Conservation (phyloP, 2,329 filamentous ascomycete genomes). For the Colletotrichum sp. region DNA sequence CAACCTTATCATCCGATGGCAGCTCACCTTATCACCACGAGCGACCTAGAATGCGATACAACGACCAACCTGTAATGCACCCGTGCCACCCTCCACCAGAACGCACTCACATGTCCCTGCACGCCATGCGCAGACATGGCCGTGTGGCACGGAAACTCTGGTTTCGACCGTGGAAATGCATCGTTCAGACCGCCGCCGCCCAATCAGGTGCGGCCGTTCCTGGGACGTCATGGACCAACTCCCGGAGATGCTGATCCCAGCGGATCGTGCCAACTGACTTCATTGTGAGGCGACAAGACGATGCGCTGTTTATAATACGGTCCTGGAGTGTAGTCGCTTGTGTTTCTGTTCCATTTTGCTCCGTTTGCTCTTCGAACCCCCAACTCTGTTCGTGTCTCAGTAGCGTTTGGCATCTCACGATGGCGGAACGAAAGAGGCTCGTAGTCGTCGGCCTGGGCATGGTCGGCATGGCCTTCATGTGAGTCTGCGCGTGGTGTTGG, state of each 20-base stretch:
- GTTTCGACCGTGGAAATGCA: slow-evolving; percentile 14
- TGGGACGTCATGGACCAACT: neutral
- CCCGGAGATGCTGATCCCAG: slow-evolving; percentile 21
- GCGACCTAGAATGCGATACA: neutral
- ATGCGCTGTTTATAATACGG: slow-evolving; percentile 4
- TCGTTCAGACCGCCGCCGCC: neutral
- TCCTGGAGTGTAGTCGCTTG: neutral
- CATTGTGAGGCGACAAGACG: neutral
- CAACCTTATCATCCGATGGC: slow-evolving; percentile 17
- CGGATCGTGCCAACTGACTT: slow-evolving; percentile 14
- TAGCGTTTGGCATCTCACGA: neutral
- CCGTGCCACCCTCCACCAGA: neutral
- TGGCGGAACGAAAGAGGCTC: slow-evolving; percentile 67
- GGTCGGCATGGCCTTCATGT: slow-evolving; percentile 92
- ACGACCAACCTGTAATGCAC: neutral
- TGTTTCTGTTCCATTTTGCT: neutral
- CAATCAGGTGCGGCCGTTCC: neutral
- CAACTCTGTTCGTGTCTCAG: neutral
- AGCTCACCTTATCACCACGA: neutral
- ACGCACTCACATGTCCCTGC: neutral
- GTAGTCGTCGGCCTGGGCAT: slow-evolving; percentile 90
- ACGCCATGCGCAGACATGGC: neutral
- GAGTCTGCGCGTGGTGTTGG: slow-evolving; percentile 38
- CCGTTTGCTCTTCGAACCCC: neutral
- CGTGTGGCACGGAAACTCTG: neutral